Evolutionary conservation across 108 stramenopile genomes (phyloP).

Genomic region (Conticribra weissflogii): DNA sequence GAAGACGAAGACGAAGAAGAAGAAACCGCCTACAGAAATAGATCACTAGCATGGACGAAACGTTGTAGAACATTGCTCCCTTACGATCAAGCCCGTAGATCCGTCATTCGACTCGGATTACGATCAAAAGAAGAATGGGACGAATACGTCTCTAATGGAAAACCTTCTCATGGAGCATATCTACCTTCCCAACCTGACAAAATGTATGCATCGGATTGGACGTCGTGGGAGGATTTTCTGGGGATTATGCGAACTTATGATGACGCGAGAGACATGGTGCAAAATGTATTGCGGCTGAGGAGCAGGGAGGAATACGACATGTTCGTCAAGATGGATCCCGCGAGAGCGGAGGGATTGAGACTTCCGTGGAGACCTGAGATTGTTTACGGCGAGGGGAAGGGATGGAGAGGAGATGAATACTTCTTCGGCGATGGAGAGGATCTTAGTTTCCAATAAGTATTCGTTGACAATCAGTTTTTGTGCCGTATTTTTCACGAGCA

Average conservation of each 20-base stretch:
- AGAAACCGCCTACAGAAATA: constrained; percentile 57
- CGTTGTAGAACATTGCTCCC: constrained; percentile 57
- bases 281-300: constrained; percentile 47
- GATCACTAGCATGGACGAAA: constrained; percentile 72
- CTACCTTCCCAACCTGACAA: constrained; percentile 64
- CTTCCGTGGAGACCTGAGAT: constrained; percentile 72
- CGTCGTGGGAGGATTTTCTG: constrained; percentile 73
- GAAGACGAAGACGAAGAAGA: constrained; percentile 48
- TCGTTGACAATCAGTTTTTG: too few relatives aligned
- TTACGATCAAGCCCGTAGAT: constrained; percentile 56
- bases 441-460: too few relatives aligned
- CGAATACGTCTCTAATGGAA: constrained; percentile 53
- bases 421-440: too few relatives aligned
- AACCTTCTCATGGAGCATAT: constrained; percentile 51
- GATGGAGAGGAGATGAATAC: too few relatives aligned
- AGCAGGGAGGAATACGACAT: constrained; percentile 54
- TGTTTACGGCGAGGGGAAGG: too few relatives aligned
- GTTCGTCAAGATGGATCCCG: constrained; percentile 54
- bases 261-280: constrained; percentile 56
- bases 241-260: constrained; percentile 72
- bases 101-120: constrained; percentile 59
- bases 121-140: constrained; percentile 78
- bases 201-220: constrained; percentile 79
- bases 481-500: too few relatives aligned
- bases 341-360: constrained; percentile 68